Conservation (phyloP, 139 green algal species). For the Nannochloris sp. region DNA sequence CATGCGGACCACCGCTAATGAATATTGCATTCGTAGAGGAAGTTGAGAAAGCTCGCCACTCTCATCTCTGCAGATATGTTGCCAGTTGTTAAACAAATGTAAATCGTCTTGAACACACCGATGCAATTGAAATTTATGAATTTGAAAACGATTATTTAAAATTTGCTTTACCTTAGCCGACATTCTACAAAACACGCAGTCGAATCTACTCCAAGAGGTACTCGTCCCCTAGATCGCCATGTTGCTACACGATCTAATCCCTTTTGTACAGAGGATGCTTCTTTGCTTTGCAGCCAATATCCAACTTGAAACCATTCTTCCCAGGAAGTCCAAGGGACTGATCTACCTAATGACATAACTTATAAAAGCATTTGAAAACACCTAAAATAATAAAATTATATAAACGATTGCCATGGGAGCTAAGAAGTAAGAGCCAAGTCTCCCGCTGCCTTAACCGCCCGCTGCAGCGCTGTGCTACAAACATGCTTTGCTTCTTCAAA, state of each 20-base stretch:
- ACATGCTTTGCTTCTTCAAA: no score
- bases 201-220: slow-evolving; percentile 59
- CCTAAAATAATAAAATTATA: no score
- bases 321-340: slow-evolving; percentile 64
- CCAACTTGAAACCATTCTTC: slow-evolving; percentile 56
- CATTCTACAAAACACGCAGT: slow-evolving; percentile 51
- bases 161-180: slow-evolving; percentile 6
- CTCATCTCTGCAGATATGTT: background rate
- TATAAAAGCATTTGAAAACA: background rate
- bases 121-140: background rate
- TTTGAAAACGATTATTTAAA: slow-evolving; percentile 1
- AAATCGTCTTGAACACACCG: background rate
- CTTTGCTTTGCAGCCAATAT: slow-evolving; percentile 27
- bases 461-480: no score
- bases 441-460: no score
- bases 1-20: slow-evolving; percentile 49
- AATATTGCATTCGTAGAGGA: slow-evolving; percentile 45
- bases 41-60: background rate
- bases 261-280: background rate
- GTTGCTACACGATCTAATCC: slow-evolving; percentile 26
- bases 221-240: slow-evolving; percentile 53
- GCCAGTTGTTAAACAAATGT: background rate
- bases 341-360: slow-evolving; percentile 31
- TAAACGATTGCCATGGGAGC: no score
- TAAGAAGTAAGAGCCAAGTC: no score